Percentiles rank a stretch among this genome's conserved stretches.
phyloP scores from a whole-genome alignment of 495 filamentous ascomycete genomes.

The Margaritispora aquatica region DNA sequence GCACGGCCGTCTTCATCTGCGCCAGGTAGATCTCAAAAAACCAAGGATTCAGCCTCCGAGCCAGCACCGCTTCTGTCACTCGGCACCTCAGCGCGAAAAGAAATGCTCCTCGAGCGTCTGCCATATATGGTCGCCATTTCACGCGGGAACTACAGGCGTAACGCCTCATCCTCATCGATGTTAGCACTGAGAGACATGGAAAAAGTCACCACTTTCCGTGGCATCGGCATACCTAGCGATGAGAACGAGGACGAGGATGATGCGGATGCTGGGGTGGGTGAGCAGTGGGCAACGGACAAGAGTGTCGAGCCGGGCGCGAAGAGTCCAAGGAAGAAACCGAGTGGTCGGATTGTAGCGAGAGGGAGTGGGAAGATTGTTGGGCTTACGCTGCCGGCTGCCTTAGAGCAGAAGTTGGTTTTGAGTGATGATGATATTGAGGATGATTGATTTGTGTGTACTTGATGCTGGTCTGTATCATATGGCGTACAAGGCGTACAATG shows the following conservation, averaged over 20 bases:
- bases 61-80: slow-evolving; percentile 38
- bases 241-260: slow-evolving; percentile 44
- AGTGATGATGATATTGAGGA: slow-evolving; percentile 98
- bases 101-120: slow-evolving; percentile 74
- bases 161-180: slow-evolving; percentile 13
- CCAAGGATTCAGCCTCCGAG: slow-evolving; percentile 10
- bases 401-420: slow-evolving; percentile 62
- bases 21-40: slow-evolving; percentile 3
- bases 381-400: slow-evolving; percentile 23
- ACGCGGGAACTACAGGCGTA: slow-evolving; percentile 24
- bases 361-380: slow-evolving; percentile 16
- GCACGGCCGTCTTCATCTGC: slow-evolving; percentile 19
- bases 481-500: too few species aligned
- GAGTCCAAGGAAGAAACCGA: slow-evolving; percentile 18
- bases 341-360: slow-evolving; percentile 9
- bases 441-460: too few species aligned
- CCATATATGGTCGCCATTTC: slow-evolving; percentile 75
- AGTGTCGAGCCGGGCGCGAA: slow-evolving; percentile 32
- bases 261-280: slow-evolving; percentile 29
- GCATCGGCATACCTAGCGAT: slow-evolving; percentile 36
- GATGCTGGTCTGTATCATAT: too few species aligned
- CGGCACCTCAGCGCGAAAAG: slow-evolving; percentile 57
- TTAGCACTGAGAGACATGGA: slow-evolving; percentile 48
- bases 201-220: slow-evolving; percentile 60
- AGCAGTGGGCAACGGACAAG: slow-evolving; percentile 54